Base-by-base conservation (phyloP, 768 basidiomycete species). In the Termitomyces sp. region DNA sequence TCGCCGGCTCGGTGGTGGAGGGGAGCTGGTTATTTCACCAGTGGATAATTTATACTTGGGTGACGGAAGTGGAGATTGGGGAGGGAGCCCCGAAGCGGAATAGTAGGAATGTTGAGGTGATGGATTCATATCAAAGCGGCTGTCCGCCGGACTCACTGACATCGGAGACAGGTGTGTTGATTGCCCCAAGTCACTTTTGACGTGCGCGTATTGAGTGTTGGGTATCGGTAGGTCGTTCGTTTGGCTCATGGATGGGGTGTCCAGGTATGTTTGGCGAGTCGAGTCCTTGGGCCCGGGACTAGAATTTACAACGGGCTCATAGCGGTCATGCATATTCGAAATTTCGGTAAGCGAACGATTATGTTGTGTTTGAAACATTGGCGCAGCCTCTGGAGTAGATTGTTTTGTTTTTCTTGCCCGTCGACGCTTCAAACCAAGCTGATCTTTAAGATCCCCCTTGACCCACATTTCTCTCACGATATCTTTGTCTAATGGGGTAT, bases 401-500 rank as follows among this genome's bases (percentile, higher is more conserved):
- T 55, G 51, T 35, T 19, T 53, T 45, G 73, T 74, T 58, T 78
- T 79, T 64, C 75, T 82, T 34, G 70, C 70, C 49, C 82, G 84
- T 39, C 84, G 80, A 63, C 85, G 88, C 35, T 74, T 70, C 54
- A 94, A 79, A 3, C 91, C 91, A 4, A 94, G 75, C 40, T 78
- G 82, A 60, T 92, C 90, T 67, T 94, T 94, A 55, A 94, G 77
- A 65, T 92, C 84, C 3, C 91, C 91, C 56, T 69, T 65, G 4
- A 93, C 89, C 91, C 90, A 93, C 82, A 85, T 88, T 75, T 98
- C 96, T 28, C 96, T 86, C 8, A 98, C 78, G 55, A 98, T 86
- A 63, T 97, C 91, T 67, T 85, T 88, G 77, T 98, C 96, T 17
- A 85, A 74, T 2, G 95, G 94, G 47, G 69, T 72, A 64, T 94